Conservation (phyloP, 1,139 yeast genomes). For the Magnusiomyces tetraspermus region DNA sequence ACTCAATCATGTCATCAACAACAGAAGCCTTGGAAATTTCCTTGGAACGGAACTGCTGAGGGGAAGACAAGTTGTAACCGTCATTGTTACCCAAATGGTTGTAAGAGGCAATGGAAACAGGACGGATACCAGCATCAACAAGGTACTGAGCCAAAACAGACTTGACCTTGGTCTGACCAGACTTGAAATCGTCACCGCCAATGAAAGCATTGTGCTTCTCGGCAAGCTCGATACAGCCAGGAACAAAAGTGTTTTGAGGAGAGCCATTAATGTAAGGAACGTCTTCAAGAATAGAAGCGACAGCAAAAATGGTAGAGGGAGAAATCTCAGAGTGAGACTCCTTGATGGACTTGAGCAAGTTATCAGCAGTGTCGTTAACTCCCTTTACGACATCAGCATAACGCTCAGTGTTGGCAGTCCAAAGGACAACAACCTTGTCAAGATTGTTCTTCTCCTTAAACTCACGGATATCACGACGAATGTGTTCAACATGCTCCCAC, state of each 20-base stretch:
- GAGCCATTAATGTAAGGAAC: conserved; percentile 92
- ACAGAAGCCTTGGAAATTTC: conserved; percentile 91
- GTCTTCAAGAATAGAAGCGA: conserved; percentile 80
- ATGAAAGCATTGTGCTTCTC: conserved; percentile 67
- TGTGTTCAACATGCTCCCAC: conserved; percentile 84
- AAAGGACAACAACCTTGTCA: conserved; percentile 81
- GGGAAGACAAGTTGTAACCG: conserved; percentile 86
- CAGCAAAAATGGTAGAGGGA: conserved; percentile 87
- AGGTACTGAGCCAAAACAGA: conserved; percentile 91
- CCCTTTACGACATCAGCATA: conserved; percentile 70
- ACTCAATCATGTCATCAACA: conserved; percentile 88
- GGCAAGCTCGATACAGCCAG: conserved; percentile 87
- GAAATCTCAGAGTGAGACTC: conserved; percentile 73
- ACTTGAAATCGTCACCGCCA: conserved; percentile 96
- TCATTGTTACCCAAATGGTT: conserved; percentile 96
- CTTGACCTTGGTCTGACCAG: conserved; percentile 93
- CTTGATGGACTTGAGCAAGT: conserved; percentile 65
- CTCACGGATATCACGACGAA: conserved; percentile 72
- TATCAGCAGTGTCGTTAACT: conserved; percentile 82
- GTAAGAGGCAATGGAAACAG: conserved; percentile 87
- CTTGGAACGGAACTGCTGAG: conserved; percentile 88
- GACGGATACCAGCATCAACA: conserved; percentile 96
- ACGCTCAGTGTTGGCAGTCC: conserved; percentile 98
- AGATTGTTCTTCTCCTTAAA: conserved; percentile 66
- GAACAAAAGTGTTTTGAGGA: conserved; percentile 95